Conservation (phyloP, 1,284 basidiomycete genomes). For the Melampsora americana region DNA sequence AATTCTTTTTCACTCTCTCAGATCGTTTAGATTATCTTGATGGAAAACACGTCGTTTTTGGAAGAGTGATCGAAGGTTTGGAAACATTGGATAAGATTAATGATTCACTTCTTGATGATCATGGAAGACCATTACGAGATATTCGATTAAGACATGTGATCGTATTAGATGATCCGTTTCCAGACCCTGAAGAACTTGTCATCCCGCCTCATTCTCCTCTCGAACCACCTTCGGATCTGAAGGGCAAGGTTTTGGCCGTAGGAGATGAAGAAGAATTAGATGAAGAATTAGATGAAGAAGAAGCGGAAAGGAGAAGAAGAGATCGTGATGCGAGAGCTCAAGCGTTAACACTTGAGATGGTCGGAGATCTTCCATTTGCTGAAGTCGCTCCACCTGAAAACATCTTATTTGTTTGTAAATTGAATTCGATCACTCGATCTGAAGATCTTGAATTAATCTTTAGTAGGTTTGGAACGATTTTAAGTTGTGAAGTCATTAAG, state of each 20-base stretch:
- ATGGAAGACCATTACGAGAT: slow-evolving; percentile 86
- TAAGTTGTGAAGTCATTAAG: slow-evolving; percentile 94
- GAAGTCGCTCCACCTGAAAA: slow-evolving; percentile 97
- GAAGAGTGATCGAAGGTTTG: slow-evolving; percentile 87
- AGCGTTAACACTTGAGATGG: slow-evolving; percentile 96
- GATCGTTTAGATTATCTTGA: slow-evolving; percentile 92
- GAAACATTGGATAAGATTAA: slow-evolving; percentile 91
- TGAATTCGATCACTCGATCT: slow-evolving; percentile 90
- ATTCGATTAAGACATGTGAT: slow-evolving; percentile 87
- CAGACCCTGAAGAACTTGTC: slow-evolving; percentile 72
- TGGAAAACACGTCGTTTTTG: slow-evolving; percentile 92
- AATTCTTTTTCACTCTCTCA: slow-evolving; percentile 91
- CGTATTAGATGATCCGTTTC: slow-evolving; percentile 92
- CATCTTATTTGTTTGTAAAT: slow-evolving; percentile 96
- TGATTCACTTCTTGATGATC: slow-evolving; percentile 80
- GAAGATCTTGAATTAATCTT: slow-evolving; percentile 98
- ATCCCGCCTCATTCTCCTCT: slow-evolving; percentile 72
- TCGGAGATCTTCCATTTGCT: slow-evolving; percentile 95
- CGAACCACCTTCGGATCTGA: slow-evolving; percentile 53
- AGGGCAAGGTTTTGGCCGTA: slow-evolving; percentile 62
- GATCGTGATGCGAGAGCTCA: slow-evolving; percentile 83
- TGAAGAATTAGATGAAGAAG: slow-evolving; percentile 61
- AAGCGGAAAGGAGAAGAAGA: slow-evolving; percentile 72
- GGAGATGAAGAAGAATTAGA: slow-evolving; percentile 81
- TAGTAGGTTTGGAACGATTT: slow-evolving; percentile 86